Evolutionary conservation across 106 monocot species (phyloP).

Genomic region (Platanthera zijinensis): DNA sequence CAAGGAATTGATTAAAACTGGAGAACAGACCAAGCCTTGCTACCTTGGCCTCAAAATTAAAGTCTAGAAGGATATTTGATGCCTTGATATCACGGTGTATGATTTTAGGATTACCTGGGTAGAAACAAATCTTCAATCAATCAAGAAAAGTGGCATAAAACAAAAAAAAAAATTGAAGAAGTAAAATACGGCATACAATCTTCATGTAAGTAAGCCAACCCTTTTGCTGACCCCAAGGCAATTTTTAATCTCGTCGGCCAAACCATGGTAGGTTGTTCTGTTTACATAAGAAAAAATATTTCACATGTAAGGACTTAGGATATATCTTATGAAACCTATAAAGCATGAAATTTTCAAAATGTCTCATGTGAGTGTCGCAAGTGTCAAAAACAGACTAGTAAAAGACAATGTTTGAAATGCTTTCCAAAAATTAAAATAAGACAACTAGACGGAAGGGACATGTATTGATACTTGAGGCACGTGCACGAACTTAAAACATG

Average conservation of each 20-base stretch:
- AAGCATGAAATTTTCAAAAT: no score
- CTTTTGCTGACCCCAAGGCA: slow-evolving; percentile 13
- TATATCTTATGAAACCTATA: no score
- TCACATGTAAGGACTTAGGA: background rate
- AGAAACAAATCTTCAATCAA: background rate
- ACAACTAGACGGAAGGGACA: no score
- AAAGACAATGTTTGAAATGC: no score
- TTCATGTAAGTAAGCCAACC: slow-evolving; percentile 13
- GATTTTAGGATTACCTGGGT: slow-evolving; percentile 85
- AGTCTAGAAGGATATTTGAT: slow-evolving; percentile 88
- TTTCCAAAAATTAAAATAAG: no score
- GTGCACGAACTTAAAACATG: no score
- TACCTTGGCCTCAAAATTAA: slow-evolving; percentile 89
- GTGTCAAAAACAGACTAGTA: no score
- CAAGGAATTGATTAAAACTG: background rate
- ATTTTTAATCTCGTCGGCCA: slow-evolving; percentile 36
- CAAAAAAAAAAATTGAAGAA: background rate
- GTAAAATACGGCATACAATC: slow-evolving; percentile 6
- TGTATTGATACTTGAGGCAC: no score
- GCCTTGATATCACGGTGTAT: slow-evolving; percentile 96
- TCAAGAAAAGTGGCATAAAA: slow-evolving; percentile 2
- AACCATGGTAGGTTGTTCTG: slow-evolving; percentile 46
- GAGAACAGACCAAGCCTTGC: background rate
- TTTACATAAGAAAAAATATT: slow-evolving; percentile 19
- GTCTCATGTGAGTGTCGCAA: no score